Percentiles rank a stretch among this genome's conserved stretches.
phyloP scores from a whole-genome alignment of 2,329 filamentous ascomycete genomes.

The Lecanicillium sp. region DNA sequence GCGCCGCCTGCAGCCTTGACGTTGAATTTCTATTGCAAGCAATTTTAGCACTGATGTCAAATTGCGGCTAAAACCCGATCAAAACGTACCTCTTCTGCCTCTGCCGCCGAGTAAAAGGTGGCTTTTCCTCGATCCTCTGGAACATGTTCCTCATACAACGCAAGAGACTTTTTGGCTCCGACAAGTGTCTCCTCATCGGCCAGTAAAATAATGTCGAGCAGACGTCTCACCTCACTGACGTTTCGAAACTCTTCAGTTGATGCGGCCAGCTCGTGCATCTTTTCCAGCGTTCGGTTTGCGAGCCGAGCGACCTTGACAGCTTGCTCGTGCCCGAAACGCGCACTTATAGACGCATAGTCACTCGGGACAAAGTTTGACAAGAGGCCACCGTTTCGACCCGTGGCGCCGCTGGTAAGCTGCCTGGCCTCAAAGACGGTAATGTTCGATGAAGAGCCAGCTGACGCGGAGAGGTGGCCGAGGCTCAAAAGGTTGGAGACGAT shows the following conservation, averaged over 20 bases:
- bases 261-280: constrained; percentile 12
- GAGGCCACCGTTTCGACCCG: constrained; percentile 22
- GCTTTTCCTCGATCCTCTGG: constrained; percentile 11
- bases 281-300: constrained; percentile 27
- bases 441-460: neutral
- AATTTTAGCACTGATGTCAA: neutral
- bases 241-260: constrained; percentile 3
- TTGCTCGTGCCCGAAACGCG: constrained; percentile 20
- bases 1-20: constrained; percentile 12
- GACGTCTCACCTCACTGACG: constrained; percentile 3
- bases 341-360: constrained; percentile 23
- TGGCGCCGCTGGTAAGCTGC: constrained; percentile 19
- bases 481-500: constrained; percentile 17
- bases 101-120: constrained; percentile 10
- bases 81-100: constrained; percentile 7
- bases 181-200: constrained; percentile 13
- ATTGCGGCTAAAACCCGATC: neutral
- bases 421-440: constrained; percentile 20
- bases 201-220: constrained; percentile 14
- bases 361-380: constrained; percentile 25
- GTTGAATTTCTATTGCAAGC: constrained; percentile 13
- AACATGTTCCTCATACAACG: constrained; percentile 10
- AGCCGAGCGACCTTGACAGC: constrained; percentile 35
- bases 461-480: neutral
- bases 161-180: constrained; percentile 9